Evolutionary conservation across 495 filamentous ascomycete genomes (phyloP).

Genomic region (Pseudevernia furfuracea): DNA sequence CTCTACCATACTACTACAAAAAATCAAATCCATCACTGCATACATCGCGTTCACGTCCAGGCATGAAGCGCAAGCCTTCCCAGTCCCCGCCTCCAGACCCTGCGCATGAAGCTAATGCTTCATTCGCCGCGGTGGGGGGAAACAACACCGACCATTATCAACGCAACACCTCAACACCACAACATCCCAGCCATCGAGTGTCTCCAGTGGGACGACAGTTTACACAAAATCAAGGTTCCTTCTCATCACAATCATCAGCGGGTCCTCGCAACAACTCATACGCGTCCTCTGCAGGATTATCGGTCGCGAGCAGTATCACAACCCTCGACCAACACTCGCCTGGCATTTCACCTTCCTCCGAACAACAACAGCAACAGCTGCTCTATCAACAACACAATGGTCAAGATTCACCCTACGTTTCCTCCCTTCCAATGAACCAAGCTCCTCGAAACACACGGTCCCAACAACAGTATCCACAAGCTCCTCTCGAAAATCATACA

Average conservation of each 20-base stretch:
- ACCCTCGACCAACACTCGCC: constrained; percentile 70
- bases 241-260: constrained; percentile 65
- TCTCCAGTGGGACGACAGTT: constrained; percentile 38
- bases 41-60: constrained; percentile 42
- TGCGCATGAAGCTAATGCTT: constrained; percentile 52
- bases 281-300: constrained; percentile 56
- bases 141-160: constrained; percentile 60
- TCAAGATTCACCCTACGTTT: constrained; percentile 52
- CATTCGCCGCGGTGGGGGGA: constrained; percentile 24
- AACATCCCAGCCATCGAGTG: constrained; percentile 10
- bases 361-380: constrained; percentile 33
- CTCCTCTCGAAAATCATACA: constrained; percentile 37
- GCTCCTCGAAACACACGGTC: constrained; percentile 48
- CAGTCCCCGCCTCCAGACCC: constrained; percentile 57
- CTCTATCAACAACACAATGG: constrained; percentile 33
- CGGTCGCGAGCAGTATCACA: constrained; percentile 63
- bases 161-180: constrained; percentile 37
- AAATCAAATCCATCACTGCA: constrained; percentile 31
- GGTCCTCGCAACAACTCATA: constrained; percentile 68
- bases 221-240: constrained; percentile 55
- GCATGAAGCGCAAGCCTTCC: constrained; percentile 67
- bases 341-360: constrained; percentile 58
- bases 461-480: constrained; percentile 39
- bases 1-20: constrained; percentile 4
- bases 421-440: constrained; percentile 51